Evolutionary conservation across 352 stramenopile genomes (phyloP).

Genomic region (Phytophthora aleatoria): DNA sequence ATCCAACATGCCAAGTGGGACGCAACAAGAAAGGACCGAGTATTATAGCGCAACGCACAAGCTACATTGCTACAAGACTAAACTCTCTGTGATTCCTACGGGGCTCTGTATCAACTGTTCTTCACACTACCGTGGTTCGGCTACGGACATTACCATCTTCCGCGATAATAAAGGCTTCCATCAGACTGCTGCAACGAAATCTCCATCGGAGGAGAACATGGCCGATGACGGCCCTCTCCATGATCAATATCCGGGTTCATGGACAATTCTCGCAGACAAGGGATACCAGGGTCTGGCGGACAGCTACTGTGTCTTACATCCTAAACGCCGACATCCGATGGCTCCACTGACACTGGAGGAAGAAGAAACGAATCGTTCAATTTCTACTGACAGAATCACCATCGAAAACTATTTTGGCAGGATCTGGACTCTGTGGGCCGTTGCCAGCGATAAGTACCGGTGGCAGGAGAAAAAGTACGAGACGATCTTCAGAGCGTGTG

Average conservation of each 20-base stretch:
- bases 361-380: background rate
- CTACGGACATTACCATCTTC: background rate
- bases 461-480: slow-evolving; percentile 15
- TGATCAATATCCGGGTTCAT: background rate
- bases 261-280: background rate
- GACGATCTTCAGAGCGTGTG: slow-evolving; percentile 7
- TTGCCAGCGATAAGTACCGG: background rate
- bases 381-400: background rate
- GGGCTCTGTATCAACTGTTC: background rate
- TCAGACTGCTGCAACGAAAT: background rate
- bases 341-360: background rate
- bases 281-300: background rate
- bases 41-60: background rate
- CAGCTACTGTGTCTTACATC: background rate
- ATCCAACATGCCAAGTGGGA: background rate
- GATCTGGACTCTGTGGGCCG: background rate
- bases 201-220: background rate
- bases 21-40: background rate
- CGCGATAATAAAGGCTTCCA: background rate
- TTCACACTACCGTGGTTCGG: background rate
- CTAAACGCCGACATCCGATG: background rate
- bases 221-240: background rate
- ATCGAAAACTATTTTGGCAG: background rate
- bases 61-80: background rate
- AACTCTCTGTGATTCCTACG: background rate